Evolutionary conservation across 169 alveolate genomes (phyloP).

Genomic region (Plasmodium billcollinsi): DNA sequence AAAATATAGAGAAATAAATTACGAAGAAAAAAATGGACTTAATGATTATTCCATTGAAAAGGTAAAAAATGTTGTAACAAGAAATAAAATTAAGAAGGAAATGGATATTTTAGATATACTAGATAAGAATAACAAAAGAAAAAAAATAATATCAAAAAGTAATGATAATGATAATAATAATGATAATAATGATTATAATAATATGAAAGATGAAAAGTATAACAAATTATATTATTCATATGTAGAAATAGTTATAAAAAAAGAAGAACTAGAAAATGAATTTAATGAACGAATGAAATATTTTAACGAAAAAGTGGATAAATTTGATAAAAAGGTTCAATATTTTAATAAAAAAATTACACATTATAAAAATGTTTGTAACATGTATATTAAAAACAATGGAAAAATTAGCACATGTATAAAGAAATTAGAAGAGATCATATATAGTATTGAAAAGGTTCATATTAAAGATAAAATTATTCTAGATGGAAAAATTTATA

Average conservation of each 20-base stretch:
- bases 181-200: not conserved
- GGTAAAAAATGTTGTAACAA: not conserved
- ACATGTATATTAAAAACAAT: not conserved
- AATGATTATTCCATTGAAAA: not conserved
- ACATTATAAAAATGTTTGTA: slow-evolving; percentile 33
- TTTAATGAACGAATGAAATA: slow-evolving; percentile 14
- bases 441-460: slow-evolving; percentile 5
- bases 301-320: slow-evolving; percentile 1
- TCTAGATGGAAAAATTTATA: not conserved
- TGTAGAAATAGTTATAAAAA: slow-evolving; percentile 25
- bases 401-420: slow-evolving; percentile 6
- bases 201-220: not conserved
- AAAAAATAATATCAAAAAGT: not conserved
- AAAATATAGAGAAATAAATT: too few species aligned
- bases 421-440: not conserved
- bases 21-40: not conserved
- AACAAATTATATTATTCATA: slow-evolving; percentile 22
- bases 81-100: too few species aligned
- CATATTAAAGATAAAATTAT: not conserved
- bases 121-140: too few species aligned
- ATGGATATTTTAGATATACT: too few species aligned
- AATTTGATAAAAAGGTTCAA: slow-evolving; percentile 5
- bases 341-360: slow-evolving; percentile 33
- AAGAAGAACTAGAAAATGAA: slow-evolving; percentile 37
- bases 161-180: not conserved